A percentile compares a stretch with the other conserved stretches of the same genome.
These are phyloP conservation scores for Amylocarpus encephaloides DNA, from an alignment of 2,329 filamentous ascomycete genomes.

Conservation along the genomic window DNA sequence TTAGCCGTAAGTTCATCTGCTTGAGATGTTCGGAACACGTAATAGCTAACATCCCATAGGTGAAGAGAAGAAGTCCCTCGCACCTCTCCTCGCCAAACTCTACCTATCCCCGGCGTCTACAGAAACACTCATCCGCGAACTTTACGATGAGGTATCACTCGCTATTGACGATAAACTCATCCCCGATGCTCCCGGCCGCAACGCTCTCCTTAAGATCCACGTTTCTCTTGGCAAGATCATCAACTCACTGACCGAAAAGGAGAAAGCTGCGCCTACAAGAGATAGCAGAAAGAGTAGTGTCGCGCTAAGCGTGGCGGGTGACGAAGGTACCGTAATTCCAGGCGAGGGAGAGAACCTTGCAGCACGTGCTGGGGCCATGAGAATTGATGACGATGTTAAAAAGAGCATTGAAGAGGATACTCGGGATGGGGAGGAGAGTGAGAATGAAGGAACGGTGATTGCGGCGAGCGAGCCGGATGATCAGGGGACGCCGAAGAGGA, in stretches of 20 bases:
- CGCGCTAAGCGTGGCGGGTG: constrained; percentile 31
- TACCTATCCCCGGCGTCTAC: constrained; percentile 65
- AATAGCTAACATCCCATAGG: constrained; percentile 41
- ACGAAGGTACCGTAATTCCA: constrained; percentile 33
- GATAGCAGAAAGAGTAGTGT: constrained; percentile 24
- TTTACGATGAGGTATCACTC: constrained; percentile 52
- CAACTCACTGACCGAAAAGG: constrained; percentile 46
- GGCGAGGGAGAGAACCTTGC: constrained; percentile 13
- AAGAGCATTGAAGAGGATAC: constrained; percentile 38
- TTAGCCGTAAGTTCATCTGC: constrained; percentile 51
- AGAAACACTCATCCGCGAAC: constrained; percentile 49
- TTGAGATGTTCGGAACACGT: constrained; percentile 21
- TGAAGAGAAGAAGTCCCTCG: constrained; percentile 79
- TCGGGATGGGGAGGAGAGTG: constrained; percentile 26
- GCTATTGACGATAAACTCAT: constrained; percentile 58
- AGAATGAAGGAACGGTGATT: constrained; percentile 4
- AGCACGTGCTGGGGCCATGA: constrained; percentile 26
- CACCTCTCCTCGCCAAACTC: constrained; percentile 74
- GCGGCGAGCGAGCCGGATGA: constrained; percentile 13
- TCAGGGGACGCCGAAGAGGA: not conserved
- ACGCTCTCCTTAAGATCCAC: constrained; percentile 63
- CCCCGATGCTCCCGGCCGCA: constrained; percentile 54
- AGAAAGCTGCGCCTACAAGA: constrained; percentile 20
- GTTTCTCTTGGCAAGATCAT: constrained; percentile 62
- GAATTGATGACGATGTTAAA: constrained; percentile 27